phyloP scores from a whole-genome alignment of 495 filamentous ascomycete species.

The Penicillium chermesinum region DNA sequence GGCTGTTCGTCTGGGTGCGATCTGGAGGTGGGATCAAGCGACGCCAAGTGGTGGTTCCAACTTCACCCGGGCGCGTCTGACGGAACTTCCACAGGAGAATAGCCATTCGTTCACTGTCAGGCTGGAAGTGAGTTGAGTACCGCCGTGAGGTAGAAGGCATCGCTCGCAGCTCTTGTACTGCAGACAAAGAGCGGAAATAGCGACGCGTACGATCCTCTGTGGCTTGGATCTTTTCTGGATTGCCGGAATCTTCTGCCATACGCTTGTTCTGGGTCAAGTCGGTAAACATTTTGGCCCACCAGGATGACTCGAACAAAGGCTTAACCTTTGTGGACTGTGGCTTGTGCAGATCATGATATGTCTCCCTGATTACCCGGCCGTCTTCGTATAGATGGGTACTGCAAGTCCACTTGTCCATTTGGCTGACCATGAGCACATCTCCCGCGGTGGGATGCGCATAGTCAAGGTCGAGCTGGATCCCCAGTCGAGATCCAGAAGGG shows the following conservation, averaged over 20 bases:
- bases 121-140: constrained; percentile 27
- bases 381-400: constrained; percentile 43
- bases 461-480: constrained; percentile 43
- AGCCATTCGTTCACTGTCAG: constrained; percentile 41
- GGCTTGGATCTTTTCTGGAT: constrained; percentile 28
- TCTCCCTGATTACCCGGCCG: constrained; percentile 30
- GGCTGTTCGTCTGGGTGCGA: constrained; percentile 36
- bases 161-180: constrained; percentile 48
- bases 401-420: constrained; percentile 46
- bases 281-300: constrained; percentile 47
- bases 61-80: constrained; percentile 37
- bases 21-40: constrained; percentile 41
- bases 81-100: constrained; percentile 52
- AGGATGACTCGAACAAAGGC: constrained; percentile 43
- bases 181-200: constrained; percentile 40
- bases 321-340: constrained; percentile 40
- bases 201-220: constrained; percentile 35
- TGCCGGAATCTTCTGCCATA: constrained; percentile 32
- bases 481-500: constrained; percentile 35
- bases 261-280: constrained; percentile 37
- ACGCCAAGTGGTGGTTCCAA: constrained; percentile 51
- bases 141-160: constrained; percentile 27
- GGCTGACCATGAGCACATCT: constrained; percentile 32
- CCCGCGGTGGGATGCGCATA: constrained; percentile 34
- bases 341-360: constrained; percentile 32